Evolutionary conservation across 1,284 basidiomycete species (phyloP), one percentile per base, ranked within the genome.

Genomic region (Ceratobasidium sp.): DNA sequence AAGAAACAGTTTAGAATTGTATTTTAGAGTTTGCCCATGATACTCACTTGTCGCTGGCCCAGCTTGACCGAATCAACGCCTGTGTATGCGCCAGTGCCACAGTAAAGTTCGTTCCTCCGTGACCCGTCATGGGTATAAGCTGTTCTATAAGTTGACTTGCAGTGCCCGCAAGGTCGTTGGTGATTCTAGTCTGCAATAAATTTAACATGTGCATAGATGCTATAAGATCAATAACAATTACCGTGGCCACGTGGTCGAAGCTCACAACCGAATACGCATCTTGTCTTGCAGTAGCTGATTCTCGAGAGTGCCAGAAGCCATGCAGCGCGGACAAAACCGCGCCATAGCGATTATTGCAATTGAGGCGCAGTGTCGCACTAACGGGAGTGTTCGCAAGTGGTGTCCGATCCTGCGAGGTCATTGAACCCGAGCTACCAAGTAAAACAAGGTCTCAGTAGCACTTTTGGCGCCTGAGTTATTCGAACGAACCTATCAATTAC

Each of bases 211-310:
- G 49, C 1, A 80, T 75, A 0, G 1, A 21, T 13, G 80, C 63
- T 69, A 86, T 79, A 76, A 88, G 88, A n/a, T 89, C 76, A 30
- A 88, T 73, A 52, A 88, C 81, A 84, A 86, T 75, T 89, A 89
- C 3, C 44, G 28, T n/a, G 2, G 57, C 32, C 0, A 2, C 21
- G 11, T 81, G 64, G 66, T 86, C 79, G 75, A 88, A 89, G n/a
- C 88, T 77, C 23, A 88, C 74, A 50, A 89, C 82, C 26, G 84
- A 86, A 75, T 89, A 89, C 1, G 88, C 82, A 72, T 89, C 88
- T 44, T 85, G 80, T 13, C 86, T 83, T n/a, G 64, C 3, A 13
- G 35, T 74, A 4, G 82, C 84, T 5, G 83, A 79, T 41, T 84
- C 81, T 8, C 87, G 84, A 2, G 88, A 83, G 13, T 80, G 77